Evolutionary conservation across 176 grass and related monocot species (phyloP).

Genomic region (Juncus inflexus): DNA sequence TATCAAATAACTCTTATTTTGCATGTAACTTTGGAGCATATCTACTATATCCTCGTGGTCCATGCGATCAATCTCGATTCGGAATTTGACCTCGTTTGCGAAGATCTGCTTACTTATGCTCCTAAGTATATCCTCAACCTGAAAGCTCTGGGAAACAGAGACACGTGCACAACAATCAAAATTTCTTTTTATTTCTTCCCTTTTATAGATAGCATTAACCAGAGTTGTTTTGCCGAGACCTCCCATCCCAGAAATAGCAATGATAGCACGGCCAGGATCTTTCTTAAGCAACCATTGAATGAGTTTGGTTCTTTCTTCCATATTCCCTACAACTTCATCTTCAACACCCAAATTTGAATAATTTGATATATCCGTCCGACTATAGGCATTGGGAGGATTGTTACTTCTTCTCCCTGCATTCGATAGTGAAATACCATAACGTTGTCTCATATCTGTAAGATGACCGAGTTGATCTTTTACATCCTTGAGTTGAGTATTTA

Average conservation of each 20-base stretch:
- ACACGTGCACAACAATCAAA: conserved; percentile 3
- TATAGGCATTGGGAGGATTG: neutral
- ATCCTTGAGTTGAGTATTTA: conserved; percentile 28
- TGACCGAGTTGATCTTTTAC: conserved; percentile 33
- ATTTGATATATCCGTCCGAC: neutral
- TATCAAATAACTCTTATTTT: neutral
- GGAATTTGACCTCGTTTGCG: too few relatives aligned
- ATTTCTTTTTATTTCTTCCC: neutral
- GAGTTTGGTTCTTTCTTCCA: neutral
- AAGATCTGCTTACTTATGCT: conserved; percentile 9
- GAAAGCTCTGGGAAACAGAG: conserved; percentile 10
- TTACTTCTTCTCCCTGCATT: neutral
- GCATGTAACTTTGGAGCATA: conserved; percentile 22
- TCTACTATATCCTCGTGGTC: too few relatives aligned
- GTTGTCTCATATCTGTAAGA: conserved; percentile 30
- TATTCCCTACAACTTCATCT: conserved; percentile 4
- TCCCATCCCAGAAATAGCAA: conserved; percentile 4
- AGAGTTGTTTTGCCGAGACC: conserved; percentile 25
- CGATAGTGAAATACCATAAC: conserved; percentile 20
- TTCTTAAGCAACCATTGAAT: neutral
- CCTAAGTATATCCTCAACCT: neutral
- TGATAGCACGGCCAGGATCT: neutral
- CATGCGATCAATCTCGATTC: too few relatives aligned
- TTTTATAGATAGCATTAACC: conserved; percentile 15
- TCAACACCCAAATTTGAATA: neutral